These are phyloP conservation scores for Wickerhamomyces ciferrii DNA, from an alignment of 805 yeast species.

Conservation along the genomic window DNA sequence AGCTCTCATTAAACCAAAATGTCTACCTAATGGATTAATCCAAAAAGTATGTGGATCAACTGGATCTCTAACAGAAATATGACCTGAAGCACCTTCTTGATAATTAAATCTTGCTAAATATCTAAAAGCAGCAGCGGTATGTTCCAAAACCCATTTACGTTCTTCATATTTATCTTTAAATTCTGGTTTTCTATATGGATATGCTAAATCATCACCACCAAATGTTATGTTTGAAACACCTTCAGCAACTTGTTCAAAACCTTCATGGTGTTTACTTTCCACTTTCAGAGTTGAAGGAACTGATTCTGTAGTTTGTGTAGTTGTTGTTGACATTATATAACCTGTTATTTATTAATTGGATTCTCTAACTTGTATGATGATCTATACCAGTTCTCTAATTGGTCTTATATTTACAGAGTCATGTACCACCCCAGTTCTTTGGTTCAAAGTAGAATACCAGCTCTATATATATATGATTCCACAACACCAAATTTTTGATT, in stretches of 20 bases:
- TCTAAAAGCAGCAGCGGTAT: constrained; percentile 83
- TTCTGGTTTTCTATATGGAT: constrained; percentile 46
- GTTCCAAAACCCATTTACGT: constrained; percentile 55
- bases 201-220: constrained; percentile 34
- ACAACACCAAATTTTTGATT: no score
- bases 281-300: not conserved
- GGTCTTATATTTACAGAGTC: no score
- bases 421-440: no score
- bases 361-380: no score
- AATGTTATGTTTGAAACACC: constrained; percentile 60
- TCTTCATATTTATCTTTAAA: constrained; percentile 44
- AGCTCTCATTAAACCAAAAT: constrained; percentile 56
- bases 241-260: constrained; percentile 21
- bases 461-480: no score
- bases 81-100: constrained; percentile 81
- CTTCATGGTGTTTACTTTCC: not conserved
- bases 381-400: no score
- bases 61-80: constrained; percentile 82
- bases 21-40: constrained; percentile 86
- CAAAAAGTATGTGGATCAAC: constrained; percentile 76
- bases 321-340: not conserved
- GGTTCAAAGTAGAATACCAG: no score
- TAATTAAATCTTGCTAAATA: constrained; percentile 75
- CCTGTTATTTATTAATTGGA: no score
- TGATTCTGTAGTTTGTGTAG: not conserved